Evolutionary conservation across 1,284 basidiomycete species (phyloP), one percentile per base, ranked within the genome.

Genomic region (Malassezia globosa): DNA sequence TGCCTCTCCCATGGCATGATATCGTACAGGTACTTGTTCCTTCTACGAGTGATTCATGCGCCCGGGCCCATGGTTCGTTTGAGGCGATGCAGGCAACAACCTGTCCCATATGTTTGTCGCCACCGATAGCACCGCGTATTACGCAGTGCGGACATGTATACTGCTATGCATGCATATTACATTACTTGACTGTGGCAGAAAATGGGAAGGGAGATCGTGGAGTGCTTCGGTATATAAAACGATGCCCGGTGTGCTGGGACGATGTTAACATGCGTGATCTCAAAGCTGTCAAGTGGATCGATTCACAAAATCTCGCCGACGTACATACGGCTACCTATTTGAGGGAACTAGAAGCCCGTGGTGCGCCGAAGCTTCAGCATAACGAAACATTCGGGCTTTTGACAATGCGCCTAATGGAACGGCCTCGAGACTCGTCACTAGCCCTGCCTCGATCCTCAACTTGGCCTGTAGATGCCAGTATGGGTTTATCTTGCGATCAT

Each of bases 241-340:
- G 66, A 50, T 97, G 94, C 72, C 94, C 92, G 1, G 89, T 99
- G 48, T 99, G 92, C 72, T 85, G 85, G 67, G 94, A 97, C 74
- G 84, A 87, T 7, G 79, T 99, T 39, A 83, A 85, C 68, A 84
- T 86, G 72, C 81, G 80, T 55, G 86, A 94, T 72, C 81, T 97
- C 60, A 96, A 96, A 77, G 81, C 80, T 48, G 90, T 97, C 63
- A 87, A 75, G 43, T 78, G 70, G 69, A 76, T 69, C 55, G 69
- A 73, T 51, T 63, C 74, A 48, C 52, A 54, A 18, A 55, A 54
- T 7, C 54, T 51, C 11, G 52, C 59, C 13, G 41, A 49, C 38
- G 40, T 51, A 42, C 59, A 58, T 40, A 56, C 59, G 27, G 16
- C 34, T 11, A 51, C 46, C 34, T 45, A 56, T 13, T 45, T 55